phyloP scores from a whole-genome alignment of 1,139 yeast species.

The Meyerozyma elateridarum region DNA sequence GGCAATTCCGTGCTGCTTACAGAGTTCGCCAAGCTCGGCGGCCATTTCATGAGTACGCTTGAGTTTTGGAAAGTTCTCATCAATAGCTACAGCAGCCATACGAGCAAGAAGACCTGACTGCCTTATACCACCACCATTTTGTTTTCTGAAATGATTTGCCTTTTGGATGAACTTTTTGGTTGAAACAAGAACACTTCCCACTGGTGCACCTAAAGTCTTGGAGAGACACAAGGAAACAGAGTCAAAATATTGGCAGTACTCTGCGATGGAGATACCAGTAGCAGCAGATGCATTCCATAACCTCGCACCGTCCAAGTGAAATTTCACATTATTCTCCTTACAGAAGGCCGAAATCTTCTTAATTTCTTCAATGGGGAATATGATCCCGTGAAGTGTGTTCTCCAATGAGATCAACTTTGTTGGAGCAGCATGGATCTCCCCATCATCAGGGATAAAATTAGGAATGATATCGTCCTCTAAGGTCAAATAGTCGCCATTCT shows the following conservation, averaged over 20 bases:
- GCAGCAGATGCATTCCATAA: slow-evolving; percentile 44
- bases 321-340: slow-evolving; percentile 26
- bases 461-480: slow-evolving; percentile 36
- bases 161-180: slow-evolving; percentile 28
- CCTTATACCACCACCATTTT: slow-evolving; percentile 45
- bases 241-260: slow-evolving; percentile 39
- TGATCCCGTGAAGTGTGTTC: slow-evolving; percentile 43
- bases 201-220: slow-evolving; percentile 44
- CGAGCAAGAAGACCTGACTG: slow-evolving; percentile 40
- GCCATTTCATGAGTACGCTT: slow-evolving; percentile 11
- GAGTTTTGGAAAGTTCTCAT: slow-evolving; percentile 33
- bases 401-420: slow-evolving; percentile 43
- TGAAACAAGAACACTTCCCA: slow-evolving; percentile 42
- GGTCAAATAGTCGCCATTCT: slow-evolving; percentile 35
- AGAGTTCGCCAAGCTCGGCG: slow-evolving; percentile 11
- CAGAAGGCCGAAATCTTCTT: slow-evolving; percentile 35
- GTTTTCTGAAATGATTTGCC: slow-evolving; percentile 46
- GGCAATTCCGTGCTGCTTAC: slow-evolving; percentile 14
- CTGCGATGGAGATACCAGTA: slow-evolving; percentile 34
- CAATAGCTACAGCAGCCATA: slow-evolving; percentile 41
- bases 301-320: slow-evolving; percentile 46
- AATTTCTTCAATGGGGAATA: slow-evolving; percentile 41
- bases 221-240: slow-evolving; percentile 44
- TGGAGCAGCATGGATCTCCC: slow-evolving; percentile 46
- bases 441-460: slow-evolving; percentile 41